Evolutionary conservation across 2,329 filamentous ascomycete genomes (phyloP).

Genomic region (Talaromyces islandicus): DNA sequence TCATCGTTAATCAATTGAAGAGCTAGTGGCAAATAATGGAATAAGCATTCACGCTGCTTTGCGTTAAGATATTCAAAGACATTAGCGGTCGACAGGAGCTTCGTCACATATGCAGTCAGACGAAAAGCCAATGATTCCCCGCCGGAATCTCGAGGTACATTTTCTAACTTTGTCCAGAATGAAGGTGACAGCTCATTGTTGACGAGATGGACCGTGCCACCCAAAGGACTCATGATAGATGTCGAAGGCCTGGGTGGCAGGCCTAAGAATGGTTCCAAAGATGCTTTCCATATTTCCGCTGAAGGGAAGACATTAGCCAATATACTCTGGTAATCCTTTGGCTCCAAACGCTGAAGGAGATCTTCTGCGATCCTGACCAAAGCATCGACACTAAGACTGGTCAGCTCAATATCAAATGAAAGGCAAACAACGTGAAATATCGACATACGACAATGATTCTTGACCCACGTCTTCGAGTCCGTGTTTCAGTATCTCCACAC

Average conservation of each 20-base stretch:
- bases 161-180: constrained; percentile 20
- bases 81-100: constrained; percentile 47
- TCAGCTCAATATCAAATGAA: constrained; percentile 15
- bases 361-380: constrained; percentile 51
- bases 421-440: neutral
- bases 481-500: constrained; percentile 48
- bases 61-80: constrained; percentile 25
- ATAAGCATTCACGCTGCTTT: constrained; percentile 33
- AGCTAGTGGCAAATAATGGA: constrained; percentile 49
- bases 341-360: constrained; percentile 32
- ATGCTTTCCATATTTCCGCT: constrained; percentile 57
- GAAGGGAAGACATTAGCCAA: constrained; percentile 56
- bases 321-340: constrained; percentile 21
- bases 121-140: constrained; percentile 69
- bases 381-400: constrained; percentile 47
- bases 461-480: constrained; percentile 42
- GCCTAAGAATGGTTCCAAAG: constrained; percentile 50
- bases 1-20: constrained; percentile 56
- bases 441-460: constrained; percentile 42
- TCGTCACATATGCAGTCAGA: constrained; percentile 65
- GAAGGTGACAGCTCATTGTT: constrained; percentile 23
- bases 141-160: constrained; percentile 55
- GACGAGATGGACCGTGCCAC: constrained; percentile 64
- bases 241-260: constrained; percentile 50
- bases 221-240: constrained; percentile 66